A percentile compares a stretch with the other conserved stretches of the same genome.
Evolutionary conservation across 176 grass and related monocot genomes (phyloP).

Genomic region (Typha latifolia): DNA sequence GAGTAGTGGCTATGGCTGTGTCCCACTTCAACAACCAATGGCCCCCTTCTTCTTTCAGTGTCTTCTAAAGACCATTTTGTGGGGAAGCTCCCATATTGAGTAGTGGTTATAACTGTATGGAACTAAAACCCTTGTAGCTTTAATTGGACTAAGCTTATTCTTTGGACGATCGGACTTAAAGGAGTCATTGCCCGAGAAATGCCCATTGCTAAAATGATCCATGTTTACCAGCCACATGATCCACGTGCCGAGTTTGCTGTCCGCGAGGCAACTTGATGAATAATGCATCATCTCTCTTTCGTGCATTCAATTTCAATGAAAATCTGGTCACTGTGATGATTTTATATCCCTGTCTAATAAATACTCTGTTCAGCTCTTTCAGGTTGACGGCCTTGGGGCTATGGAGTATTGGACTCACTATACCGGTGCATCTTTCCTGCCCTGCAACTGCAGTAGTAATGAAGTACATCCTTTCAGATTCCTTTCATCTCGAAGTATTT

Average conservation of each 20-base stretch:
- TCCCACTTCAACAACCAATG: too few relatives aligned
- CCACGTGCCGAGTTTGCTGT: not conserved
- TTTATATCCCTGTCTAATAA: not conserved
- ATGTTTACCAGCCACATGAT: too few relatives aligned
- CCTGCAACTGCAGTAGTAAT: not conserved
- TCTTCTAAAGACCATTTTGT: too few relatives aligned
- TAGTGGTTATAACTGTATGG: too few relatives aligned
- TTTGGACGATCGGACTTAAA: not conserved
- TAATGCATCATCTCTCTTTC: not conserved
- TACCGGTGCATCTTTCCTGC: not conserved
- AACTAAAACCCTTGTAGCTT: not conserved
- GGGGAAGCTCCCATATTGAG: too few relatives aligned
- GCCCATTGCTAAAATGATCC: not conserved
- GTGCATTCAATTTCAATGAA: not conserved
- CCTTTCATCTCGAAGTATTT: not conserved
- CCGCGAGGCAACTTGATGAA: not conserved
- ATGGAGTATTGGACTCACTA: not conserved
- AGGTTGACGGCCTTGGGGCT: not conserved
- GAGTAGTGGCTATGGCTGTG: too few relatives aligned
- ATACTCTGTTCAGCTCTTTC: not conserved
- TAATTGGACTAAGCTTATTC: not conserved
- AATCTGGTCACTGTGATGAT: not conserved
- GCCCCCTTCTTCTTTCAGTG: too few relatives aligned
- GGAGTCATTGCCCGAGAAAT: not conserved
- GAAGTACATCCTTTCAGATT: not conserved